Conservation (phyloP, 140 eudicot species). For the Oenanthe javanica region DNA sequence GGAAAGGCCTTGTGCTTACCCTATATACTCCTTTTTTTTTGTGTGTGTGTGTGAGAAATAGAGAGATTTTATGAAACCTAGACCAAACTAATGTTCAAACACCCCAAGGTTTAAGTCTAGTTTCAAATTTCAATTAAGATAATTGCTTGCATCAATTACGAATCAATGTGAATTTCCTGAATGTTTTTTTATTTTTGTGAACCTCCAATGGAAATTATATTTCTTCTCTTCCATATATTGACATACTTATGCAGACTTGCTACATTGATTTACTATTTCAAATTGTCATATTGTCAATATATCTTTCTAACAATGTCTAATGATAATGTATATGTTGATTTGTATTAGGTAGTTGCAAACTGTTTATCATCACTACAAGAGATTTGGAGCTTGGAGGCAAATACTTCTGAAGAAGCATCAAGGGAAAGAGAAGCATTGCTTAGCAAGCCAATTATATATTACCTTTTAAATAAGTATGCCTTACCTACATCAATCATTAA, state of each 20-base stretch:
- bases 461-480: constrained; percentile 66
- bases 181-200: background rate
- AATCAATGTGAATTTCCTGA: background rate
- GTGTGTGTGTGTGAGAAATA: background rate
- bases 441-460: constrained; percentile 82
- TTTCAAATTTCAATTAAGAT: background rate
- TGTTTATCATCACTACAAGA: constrained; percentile 84
- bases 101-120: background rate
- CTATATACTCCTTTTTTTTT: background rate
- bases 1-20: background rate
- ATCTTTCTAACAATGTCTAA: background rate
- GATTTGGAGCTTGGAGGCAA: constrained; percentile 92
- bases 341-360: constrained; percentile 81
- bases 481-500: background rate
- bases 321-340: background rate
- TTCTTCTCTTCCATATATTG: background rate
- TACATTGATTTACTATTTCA: background rate
- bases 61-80: too few species aligned
- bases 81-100: background rate
- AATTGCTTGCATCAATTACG: background rate
- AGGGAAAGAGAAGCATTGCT: constrained; percentile 77
- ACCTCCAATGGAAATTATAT: background rate
- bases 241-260: background rate
- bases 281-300: background rate
- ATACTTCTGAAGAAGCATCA: constrained; percentile 80